Evolutionary conservation across 257 asterid species (phyloP), one percentile per base, ranked within the genome.

Genomic region (Nicotiana attenuata): DNA sequence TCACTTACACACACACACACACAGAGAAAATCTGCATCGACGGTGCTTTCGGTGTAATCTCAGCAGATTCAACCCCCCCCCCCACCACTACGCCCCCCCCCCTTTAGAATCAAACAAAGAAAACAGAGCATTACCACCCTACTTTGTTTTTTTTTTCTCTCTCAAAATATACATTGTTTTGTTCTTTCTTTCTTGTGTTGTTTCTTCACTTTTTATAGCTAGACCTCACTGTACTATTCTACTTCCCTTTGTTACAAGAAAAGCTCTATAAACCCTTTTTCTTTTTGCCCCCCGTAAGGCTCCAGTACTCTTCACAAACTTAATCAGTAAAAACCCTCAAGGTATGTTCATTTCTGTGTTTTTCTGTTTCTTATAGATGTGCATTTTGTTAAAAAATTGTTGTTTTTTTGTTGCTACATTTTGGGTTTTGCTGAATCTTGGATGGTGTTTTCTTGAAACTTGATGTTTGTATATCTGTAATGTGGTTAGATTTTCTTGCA

Each of bases 281-380:
- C 24, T 26, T 76, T 80, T 33, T 28, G 10, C 57, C 2, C 57
- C 24, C 9, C 20, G 67, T 10, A 41, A 22, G 20, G 3, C 59
- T 68, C 53, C 71, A 35, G 9, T 6, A 50, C 69, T 64, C 59
- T 26, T 50, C 16, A 7, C 76, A 64, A 69, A 81, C 83, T 83
- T 83, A 83, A 83, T 81, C 86, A 85, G 82, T 83, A 80, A 65
- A 38, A 14, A 78, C 85, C 87, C 55, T 82, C 83, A n/a, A 87
- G 93, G 94, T 91, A 92, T 22, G 65, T 24, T 79, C 78, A 45
- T 82, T 77, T 80, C 80, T 80, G 56, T 82, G 29, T 41, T 33
- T 61, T 52, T 78, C 83, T 82, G 84, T 78, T 83, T 81, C 86
- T 81, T 80, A 60, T 84, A 83, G 85, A 82, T 78, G 20, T 78